Conservation (phyloP, 2,329 filamentous ascomycete species). For the Metarhizium anisopliae region DNA sequence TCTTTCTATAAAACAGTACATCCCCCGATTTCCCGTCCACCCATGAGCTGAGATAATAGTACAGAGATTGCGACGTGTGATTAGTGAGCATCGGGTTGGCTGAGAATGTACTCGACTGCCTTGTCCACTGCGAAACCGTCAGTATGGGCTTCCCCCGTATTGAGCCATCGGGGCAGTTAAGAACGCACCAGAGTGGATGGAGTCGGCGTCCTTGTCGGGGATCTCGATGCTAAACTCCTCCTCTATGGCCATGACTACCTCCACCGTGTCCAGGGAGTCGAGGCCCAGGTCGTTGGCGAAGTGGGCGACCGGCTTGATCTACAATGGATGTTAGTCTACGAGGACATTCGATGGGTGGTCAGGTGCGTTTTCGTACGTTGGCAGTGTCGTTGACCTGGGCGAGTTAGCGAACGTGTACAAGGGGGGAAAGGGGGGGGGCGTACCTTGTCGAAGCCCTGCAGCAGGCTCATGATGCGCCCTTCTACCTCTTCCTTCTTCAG, state of each 20-base stretch:
- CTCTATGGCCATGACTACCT: slow-evolving; percentile 99
- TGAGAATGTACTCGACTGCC: slow-evolving; percentile 88
- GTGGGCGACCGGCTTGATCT: slow-evolving; percentile 81
- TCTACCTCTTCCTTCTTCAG: slow-evolving; percentile 79
- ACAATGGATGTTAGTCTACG: slow-evolving; percentile 9
- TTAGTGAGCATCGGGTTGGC: slow-evolving; percentile 81
- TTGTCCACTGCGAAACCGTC: slow-evolving; percentile 61
- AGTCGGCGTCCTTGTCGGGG: slow-evolving; percentile 91
- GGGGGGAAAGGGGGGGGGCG: neutral
- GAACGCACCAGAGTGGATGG: slow-evolving; percentile 81
- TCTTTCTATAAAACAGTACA: neutral
- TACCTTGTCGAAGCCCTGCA: slow-evolving; percentile 94
- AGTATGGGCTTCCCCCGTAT: neutral
- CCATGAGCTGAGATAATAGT: neutral
- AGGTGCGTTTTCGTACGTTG: slow-evolving; percentile 41
- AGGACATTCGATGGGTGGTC: neutral
- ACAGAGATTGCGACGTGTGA: neutral
- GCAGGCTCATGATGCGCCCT: slow-evolving; percentile 81
- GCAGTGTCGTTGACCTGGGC: slow-evolving; percentile 56
- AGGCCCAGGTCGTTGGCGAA: slow-evolving; percentile 96
- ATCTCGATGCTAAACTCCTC: slow-evolving; percentile 92
- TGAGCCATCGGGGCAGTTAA: no score
- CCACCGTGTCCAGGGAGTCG: slow-evolving; percentile 95
- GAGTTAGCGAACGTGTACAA: neutral
- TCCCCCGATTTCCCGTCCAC: neutral